Percentiles rank a stretch among this genome's conserved stretches.
phyloP scores from a whole-genome alignment of 2,329 filamentous ascomycete genomes.

The Phaeoacremonium minimum region DNA sequence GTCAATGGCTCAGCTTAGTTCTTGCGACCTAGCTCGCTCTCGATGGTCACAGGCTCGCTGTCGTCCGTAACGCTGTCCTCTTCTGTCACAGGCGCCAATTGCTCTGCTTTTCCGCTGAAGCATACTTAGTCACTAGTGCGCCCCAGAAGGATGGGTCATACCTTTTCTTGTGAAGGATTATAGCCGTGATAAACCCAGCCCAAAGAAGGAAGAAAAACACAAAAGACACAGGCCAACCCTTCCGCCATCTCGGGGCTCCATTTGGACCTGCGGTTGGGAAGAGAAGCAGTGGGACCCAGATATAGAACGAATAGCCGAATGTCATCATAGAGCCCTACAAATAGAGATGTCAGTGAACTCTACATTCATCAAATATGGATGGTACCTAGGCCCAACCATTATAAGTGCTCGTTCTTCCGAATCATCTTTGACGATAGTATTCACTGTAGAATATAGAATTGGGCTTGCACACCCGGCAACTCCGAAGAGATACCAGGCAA shows the following conservation, averaged over 20 bases:
- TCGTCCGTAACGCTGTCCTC: neutral
- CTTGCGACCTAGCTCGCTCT: neutral
- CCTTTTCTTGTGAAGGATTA: conserved; percentile 26
- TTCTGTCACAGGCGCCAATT: neutral
- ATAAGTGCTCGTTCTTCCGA: conserved; percentile 35
- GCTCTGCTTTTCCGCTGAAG: neutral
- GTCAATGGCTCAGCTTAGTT: too few species aligned
- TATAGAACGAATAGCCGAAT: conserved; percentile 38
- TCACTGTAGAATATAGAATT: conserved; percentile 37
- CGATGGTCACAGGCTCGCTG: neutral
- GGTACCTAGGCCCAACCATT: conserved; percentile 15
- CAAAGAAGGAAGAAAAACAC: conserved; percentile 39
- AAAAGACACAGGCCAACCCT: conserved; percentile 42
- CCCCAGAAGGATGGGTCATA: conserved; percentile 7
- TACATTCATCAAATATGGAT: too few species aligned
- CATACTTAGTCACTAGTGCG: neutral
- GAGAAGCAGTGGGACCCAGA: conserved; percentile 37
- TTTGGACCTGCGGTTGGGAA: conserved; percentile 34
- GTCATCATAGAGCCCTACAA: conserved; percentile 38
- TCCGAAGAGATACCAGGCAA: conserved; percentile 37
- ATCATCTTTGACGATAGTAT: conserved; percentile 33
- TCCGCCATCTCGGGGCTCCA: conserved; percentile 40
- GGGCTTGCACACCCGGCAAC: conserved; percentile 30
- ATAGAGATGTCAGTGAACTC: too few species aligned
- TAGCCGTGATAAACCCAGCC: conserved; percentile 30